Conservation (phyloP, 75 land plant species). For the Pinus taeda region DNA sequence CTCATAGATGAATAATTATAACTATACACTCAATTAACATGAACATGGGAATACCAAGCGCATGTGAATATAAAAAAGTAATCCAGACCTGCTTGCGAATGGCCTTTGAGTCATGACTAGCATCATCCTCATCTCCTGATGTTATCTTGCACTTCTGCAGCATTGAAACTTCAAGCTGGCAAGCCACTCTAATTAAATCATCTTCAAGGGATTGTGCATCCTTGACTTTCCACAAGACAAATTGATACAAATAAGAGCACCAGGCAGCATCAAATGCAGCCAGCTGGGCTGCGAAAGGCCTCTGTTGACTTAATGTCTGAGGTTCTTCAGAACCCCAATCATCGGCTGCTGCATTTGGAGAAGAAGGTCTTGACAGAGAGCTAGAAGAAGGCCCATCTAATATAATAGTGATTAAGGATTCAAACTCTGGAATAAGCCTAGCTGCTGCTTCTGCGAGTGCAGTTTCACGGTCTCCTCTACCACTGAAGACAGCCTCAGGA, state of each 20-base stretch:
- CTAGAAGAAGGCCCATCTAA: slow-evolving; percentile 54
- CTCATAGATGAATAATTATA: not conserved
- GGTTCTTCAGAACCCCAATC: slow-evolving; percentile 13
- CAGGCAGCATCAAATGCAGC: slow-evolving; percentile 85
- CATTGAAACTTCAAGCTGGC: slow-evolving; percentile 96
- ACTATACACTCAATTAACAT: not conserved
- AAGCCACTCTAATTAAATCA: slow-evolving; percentile 92
- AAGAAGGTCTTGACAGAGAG: slow-evolving; percentile 22
- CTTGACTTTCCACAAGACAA: slow-evolving; percentile 97
- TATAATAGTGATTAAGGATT: slow-evolving; percentile 60
- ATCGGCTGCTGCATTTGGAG: slow-evolving; percentile 12
- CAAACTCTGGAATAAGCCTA: slow-evolving; percentile 79
- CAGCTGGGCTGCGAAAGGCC: slow-evolving; percentile 76
- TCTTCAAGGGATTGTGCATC: slow-evolving; percentile 87
- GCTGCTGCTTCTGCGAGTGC: slow-evolving; percentile 75
- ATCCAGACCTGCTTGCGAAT: slow-evolving; percentile 75
- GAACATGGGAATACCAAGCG: not conserved
- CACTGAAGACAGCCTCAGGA: slow-evolving; percentile 94
- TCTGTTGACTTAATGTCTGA: slow-evolving; percentile 6
- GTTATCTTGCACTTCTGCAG: slow-evolving; percentile 84
- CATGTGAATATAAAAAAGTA: not conserved
- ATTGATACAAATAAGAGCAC: slow-evolving; percentile 81
- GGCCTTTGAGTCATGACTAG: slow-evolving; percentile 85
- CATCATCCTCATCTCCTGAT: slow-evolving; percentile 37
- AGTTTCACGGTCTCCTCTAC: slow-evolving; percentile 73